These are phyloP conservation scores for Pleurostoma richardsiae DNA, from an alignment of 2,329 filamentous ascomycete species.

Conservation along the genomic window DNA sequence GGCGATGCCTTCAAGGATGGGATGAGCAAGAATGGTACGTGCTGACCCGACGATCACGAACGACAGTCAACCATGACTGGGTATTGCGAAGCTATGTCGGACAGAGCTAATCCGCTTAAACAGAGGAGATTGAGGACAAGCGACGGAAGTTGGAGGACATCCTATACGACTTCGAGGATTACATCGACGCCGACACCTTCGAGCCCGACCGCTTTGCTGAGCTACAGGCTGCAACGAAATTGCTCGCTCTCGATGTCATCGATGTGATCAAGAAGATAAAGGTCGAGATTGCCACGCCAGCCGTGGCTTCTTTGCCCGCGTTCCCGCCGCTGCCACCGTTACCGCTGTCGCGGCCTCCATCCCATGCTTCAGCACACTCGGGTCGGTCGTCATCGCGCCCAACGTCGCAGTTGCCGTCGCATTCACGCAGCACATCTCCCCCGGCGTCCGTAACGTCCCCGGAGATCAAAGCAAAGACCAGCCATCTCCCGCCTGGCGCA, in stretches of 20 bases:
- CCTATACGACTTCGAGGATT: constrained; percentile 39
- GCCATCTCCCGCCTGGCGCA: too few species aligned
- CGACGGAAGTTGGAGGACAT: constrained; percentile 18
- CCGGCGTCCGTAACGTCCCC: too few species aligned
- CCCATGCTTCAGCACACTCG: background rate
- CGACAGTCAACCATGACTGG: background rate
- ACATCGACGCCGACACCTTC: constrained; percentile 29
- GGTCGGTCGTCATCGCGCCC: background rate
- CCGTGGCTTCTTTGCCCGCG: constrained; percentile 5
- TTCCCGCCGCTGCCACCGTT: constrained; percentile 22
- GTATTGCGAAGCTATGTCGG: too few species aligned
- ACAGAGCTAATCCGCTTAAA: too few species aligned
- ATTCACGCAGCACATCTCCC: too few species aligned
- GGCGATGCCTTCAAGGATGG: constrained; percentile 28
- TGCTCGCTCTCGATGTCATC: constrained; percentile 31
- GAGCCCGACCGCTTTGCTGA: constrained; percentile 27
- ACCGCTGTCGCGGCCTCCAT: constrained; percentile 2
- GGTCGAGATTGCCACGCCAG: constrained; percentile 13
- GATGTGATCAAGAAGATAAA: constrained; percentile 28
- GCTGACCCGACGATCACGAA: background rate
- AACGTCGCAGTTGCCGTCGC: too few species aligned
- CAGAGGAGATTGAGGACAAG: constrained; percentile 4
- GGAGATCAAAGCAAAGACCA: too few species aligned
- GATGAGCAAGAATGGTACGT: constrained; percentile 27
- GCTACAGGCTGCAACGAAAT: constrained; percentile 31